phyloP scores from a whole-genome alignment of 2,329 filamentous ascomycete species.

The Claviceps citrina region DNA sequence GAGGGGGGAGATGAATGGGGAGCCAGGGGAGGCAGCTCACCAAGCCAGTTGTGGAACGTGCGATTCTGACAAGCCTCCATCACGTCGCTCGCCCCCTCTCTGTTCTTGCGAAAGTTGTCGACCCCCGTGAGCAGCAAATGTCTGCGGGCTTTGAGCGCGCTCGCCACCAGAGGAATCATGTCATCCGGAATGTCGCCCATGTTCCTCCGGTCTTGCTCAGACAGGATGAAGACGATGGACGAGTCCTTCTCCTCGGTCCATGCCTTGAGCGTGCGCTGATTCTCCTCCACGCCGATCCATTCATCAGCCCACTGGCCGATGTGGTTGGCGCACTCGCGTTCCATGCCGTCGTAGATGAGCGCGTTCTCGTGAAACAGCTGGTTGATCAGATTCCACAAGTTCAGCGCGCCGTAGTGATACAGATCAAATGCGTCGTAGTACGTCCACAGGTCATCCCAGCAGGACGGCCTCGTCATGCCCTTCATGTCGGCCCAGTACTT shows the following conservation, averaged over 20 bases:
- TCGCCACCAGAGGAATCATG: constrained; percentile 16
- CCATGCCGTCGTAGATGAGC: constrained; percentile 15
- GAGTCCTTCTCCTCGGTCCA: constrained; percentile 13
- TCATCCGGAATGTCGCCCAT: constrained; percentile 18
- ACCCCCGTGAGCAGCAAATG: constrained; percentile 12
- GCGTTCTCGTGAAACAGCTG: constrained; percentile 26
- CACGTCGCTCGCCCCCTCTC: constrained; percentile 10
- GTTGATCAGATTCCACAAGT: constrained; percentile 32
- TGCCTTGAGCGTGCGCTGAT: constrained; percentile 16
- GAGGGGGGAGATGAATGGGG: neutral
- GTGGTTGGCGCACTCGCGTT: constrained; percentile 13
- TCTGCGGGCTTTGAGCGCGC: constrained; percentile 19
- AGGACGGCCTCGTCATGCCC: constrained; percentile 15
- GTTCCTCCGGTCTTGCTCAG: constrained; percentile 12
- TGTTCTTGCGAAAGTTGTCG: constrained; percentile 4
- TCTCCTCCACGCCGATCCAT: constrained; percentile 18
- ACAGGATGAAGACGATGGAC: constrained; percentile 15
- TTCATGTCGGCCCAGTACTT: constrained; percentile 22
- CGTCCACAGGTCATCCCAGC: constrained; percentile 27
- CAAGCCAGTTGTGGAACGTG: constrained; percentile 22
- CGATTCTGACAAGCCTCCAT: constrained; percentile 13
- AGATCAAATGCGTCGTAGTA: constrained; percentile 35
- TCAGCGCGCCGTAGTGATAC: constrained; percentile 30
- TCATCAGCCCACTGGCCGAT: constrained; percentile 22
- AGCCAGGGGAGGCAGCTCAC: constrained; percentile 11